A percentile compares a stretch with the other conserved stretches of the same genome.
Evolutionary conservation across 2,329 filamentous ascomycete genomes (phyloP).

Genomic region (Trematosphaeria pertusa): DNA sequence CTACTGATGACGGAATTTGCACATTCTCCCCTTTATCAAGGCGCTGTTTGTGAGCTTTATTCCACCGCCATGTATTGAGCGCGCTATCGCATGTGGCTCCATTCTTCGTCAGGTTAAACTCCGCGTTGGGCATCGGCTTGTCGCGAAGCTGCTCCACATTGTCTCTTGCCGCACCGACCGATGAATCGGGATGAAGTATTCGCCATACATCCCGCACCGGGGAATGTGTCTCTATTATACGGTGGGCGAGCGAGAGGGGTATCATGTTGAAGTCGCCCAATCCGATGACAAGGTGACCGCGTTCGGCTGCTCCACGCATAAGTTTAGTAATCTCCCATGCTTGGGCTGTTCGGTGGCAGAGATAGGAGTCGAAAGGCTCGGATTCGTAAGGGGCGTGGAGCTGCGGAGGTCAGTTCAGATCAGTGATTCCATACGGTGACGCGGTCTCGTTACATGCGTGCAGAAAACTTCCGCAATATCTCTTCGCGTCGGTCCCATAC

Average conservation of each 20-base stretch:
- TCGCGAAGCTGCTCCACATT: conserved; percentile 70
- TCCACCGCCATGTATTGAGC: conserved; percentile 95
- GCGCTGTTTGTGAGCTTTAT: conserved; percentile 70
- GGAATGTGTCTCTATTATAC: conserved; percentile 78
- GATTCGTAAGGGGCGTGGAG: conserved; percentile 86
- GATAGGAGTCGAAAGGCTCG: conserved; percentile 81
- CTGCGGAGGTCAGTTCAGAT: conserved; percentile 55
- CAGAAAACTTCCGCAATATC: conserved; percentile 89
- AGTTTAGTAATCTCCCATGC: conserved; percentile 94
- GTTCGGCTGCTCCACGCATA: conserved; percentile 79
- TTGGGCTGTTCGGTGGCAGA: conserved; percentile 89
- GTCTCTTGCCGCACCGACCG: conserved; percentile 75
- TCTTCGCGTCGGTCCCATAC: conserved; percentile 68
- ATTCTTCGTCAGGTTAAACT: conserved; percentile 79
- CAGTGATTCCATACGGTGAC: conserved; percentile 32
- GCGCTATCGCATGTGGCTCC: conserved; percentile 86
- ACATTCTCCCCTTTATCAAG: conserved; percentile 71
- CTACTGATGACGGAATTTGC: conserved; percentile 67
- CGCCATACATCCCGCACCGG: conserved; percentile 86
- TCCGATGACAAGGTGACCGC: conserved; percentile 82
- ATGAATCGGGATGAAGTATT: conserved; percentile 81
- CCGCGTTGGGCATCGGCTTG: conserved; percentile 74
- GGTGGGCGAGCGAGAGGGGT: conserved; percentile 84
- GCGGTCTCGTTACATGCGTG: conserved; percentile 76
- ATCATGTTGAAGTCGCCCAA: conserved; percentile 97